Evolutionary conservation across 768 basidiomycete species (phyloP).

Genomic region (Fistulinella prunicolor): DNA sequence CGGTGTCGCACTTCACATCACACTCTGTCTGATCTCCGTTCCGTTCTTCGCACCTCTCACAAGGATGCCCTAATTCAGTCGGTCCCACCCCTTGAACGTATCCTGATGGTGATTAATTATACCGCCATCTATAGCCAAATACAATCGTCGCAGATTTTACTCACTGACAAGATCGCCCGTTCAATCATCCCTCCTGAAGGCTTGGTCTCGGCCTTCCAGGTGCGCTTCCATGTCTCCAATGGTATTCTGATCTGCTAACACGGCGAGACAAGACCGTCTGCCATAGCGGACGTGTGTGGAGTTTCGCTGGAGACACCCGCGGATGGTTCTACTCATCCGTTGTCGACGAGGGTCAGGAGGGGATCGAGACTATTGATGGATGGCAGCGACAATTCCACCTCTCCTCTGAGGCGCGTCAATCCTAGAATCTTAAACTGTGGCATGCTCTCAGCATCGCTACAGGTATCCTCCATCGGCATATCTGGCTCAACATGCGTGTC

Average conservation of each 20-base stretch:
- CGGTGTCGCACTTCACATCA: not conserved
- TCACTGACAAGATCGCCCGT: slow-evolving; percentile 33
- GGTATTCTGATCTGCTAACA: not conserved
- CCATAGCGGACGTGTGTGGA: slow-evolving; percentile 31
- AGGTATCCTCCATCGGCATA: slow-evolving; percentile 53
- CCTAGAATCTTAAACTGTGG: not conserved
- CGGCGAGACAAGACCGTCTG: slow-evolving; percentile 30
- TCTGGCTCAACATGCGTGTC: slow-evolving; percentile 51
- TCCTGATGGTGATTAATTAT: not conserved
- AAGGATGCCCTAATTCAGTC: slow-evolving; percentile 30
- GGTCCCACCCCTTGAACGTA: not conserved
- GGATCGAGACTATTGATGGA: slow-evolving; percentile 1
- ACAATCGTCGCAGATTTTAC: slow-evolving; percentile 37
- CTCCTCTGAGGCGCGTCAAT: slow-evolving; percentile 19
- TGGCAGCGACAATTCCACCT: slow-evolving; percentile 48
- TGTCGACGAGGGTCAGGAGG: slow-evolving; percentile 7
- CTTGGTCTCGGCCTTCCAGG: slow-evolving; percentile 46
- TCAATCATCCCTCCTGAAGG: slow-evolving; percentile 29
- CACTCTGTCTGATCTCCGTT: slow-evolving; percentile 15
- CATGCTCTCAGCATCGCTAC: not conserved
- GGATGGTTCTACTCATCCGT: slow-evolving; percentile 50
- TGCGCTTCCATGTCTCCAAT: slow-evolving; percentile 26
- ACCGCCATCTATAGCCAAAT: slow-evolving; percentile 37
- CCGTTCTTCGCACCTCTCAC: slow-evolving; percentile 11
- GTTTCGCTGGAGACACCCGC: slow-evolving; percentile 48